A percentile compares a stretch with the other conserved stretches of the same genome.
Conservation (phyloP, 495 filamentous ascomycete genomes). For the Massariosphaeria phaeospora region DNA sequence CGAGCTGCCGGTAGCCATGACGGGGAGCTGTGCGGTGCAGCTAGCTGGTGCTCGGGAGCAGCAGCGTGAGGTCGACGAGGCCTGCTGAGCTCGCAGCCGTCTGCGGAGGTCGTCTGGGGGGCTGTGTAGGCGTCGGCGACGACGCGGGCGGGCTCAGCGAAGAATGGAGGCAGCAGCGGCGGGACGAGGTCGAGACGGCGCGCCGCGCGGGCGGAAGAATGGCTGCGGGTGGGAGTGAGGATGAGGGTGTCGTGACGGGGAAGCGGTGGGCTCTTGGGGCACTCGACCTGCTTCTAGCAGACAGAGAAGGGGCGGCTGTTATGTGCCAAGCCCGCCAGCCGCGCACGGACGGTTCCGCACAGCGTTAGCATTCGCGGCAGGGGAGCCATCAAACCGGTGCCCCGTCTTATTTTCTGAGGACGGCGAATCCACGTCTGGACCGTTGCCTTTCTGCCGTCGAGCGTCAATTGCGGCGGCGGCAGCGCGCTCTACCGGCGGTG, state of each 20-base stretch:
- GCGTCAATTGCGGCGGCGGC: no score
- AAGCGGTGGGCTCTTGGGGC: not conserved
- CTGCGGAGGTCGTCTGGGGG: conserved; percentile 6
- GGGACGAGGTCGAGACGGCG: not conserved
- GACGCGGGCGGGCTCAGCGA: not conserved
- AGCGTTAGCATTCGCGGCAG: not conserved
- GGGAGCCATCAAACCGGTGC: no score
- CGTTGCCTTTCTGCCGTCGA: no score
- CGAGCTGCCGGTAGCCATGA: conserved; percentile 71
- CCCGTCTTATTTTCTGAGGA: no score
- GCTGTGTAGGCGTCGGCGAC: conserved; percentile 4
- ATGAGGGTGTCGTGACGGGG: conserved; percentile 1
- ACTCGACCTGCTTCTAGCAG: not conserved
- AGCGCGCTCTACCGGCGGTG: no score
- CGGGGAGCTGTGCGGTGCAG: not conserved
- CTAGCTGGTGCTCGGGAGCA: not conserved
- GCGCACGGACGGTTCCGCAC: not conserved
- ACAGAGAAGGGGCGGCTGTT: not conserved
- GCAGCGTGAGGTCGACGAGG: not conserved
- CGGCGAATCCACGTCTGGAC: no score
- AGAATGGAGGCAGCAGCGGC: not conserved
- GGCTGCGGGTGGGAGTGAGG: not conserved
- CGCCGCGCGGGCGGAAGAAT: conserved; percentile 1
- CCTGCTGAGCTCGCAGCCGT: conserved; percentile 17
- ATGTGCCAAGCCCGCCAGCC: not conserved